phyloP scores from a whole-genome alignment of 2,329 filamentous ascomycete genomes.

The Epichloe scottii region DNA sequence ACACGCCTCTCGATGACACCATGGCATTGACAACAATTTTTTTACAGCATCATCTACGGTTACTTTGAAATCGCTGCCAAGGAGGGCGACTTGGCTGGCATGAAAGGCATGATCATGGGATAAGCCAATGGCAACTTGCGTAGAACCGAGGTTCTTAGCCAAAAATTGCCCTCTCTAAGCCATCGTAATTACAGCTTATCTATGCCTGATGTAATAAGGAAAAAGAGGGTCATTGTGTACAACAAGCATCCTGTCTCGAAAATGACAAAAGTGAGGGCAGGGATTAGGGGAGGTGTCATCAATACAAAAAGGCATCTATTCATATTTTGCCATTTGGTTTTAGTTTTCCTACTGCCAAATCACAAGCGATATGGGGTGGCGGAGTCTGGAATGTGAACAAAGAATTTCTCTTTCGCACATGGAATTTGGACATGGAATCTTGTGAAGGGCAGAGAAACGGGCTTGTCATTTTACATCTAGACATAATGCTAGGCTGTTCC shows the following conservation, averaged over 20 bases:
- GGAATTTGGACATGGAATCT: slow-evolving; percentile 2
- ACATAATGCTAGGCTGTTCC: background rate
- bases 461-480: background rate
- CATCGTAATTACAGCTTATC: background rate
- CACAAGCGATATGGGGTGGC: background rate
- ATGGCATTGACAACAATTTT: background rate
- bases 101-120: slow-evolving; percentile 63
- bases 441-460: background rate
- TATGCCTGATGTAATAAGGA: background rate
- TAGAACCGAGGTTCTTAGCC: background rate
- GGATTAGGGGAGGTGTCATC: background rate
- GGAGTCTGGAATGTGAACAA: slow-evolving; percentile 2
- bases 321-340: background rate
- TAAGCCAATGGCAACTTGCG: slow-evolving; percentile 22
- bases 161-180: background rate
- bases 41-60: slow-evolving; percentile 81
- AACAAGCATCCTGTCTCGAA: slow-evolving; percentile 3
- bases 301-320: slow-evolving; percentile 4
- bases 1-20: too few relatives aligned
- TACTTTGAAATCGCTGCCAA: slow-evolving; percentile 99
- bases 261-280: background rate
- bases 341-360: background rate
- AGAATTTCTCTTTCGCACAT: background rate
- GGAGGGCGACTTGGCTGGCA: slow-evolving; percentile 84
- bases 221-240: slow-evolving; percentile 4